Evolutionary conservation across 345 rosid species (phyloP), one percentile per base, ranked within the genome.

Genomic region (Jatropha curcas): DNA sequence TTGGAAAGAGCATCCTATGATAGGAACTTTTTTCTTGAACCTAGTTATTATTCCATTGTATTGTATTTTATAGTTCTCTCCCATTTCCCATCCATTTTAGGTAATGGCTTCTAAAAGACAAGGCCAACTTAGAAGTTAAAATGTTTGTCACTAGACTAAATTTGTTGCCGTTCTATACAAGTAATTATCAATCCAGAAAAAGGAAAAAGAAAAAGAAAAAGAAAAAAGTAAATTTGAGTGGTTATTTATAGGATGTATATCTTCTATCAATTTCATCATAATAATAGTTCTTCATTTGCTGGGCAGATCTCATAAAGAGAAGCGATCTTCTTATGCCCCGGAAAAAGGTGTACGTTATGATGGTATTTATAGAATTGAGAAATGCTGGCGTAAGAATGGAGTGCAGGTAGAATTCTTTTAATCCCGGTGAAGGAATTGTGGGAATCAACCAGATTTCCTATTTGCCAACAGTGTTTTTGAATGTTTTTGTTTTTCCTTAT

Each of bases 321-420:
- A 89, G 71, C 71, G 85, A 7, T 87, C 93, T 72, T 73, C 91
- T 0, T 90, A 88, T 82, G 90, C 95, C 25, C 93, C 92, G 4
- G 88, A 80, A 80, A 57, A 65, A n/a, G 92, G 89, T 14, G 81
- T 87, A 27, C 79, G 95, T 56, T 92, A 89, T 79, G 93, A 92
- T 52, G 97, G 95, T 13, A 68, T 88, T 43, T 89, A 89, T 59
- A 81, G 95, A 70, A 82, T 92, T 17, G 93, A 89, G 73, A 87
- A 86, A 68, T 89, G 94, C 50, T 91, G 97, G 92, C 73, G 80
- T 22, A 91, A 91, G 77, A 86, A 65, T 71, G 90, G 91, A 64
- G 68, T 68, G 24, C 90, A 88, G 77, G 94, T 88, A 74, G 60
- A 61, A 51, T 55, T 50, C 31, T 3, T 46, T 2, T 27, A 20